A percentile compares a stretch with the other conserved stretches of the same genome.
phyloP scores from a whole-genome alignment of 306 rosid genomes.

The Trifolium dubium region DNA sequence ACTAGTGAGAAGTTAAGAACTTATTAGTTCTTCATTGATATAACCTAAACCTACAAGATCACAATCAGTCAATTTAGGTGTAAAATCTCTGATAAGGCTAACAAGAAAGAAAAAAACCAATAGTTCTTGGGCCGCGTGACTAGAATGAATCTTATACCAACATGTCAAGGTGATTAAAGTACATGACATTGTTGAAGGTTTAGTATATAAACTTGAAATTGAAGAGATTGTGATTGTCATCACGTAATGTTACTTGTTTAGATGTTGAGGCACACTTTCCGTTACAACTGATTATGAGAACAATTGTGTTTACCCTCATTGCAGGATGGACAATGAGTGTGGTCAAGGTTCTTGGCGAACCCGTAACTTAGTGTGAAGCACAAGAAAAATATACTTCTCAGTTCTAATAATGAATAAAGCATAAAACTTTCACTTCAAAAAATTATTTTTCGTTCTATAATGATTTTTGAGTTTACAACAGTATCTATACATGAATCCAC shows the following conservation, averaged over 20 bases:
- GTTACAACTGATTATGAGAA: not conserved
- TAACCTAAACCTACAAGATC: no score
- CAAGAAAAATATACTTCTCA: not conserved
- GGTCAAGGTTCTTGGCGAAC: not conserved
- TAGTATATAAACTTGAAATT: not conserved
- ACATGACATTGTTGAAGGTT: no score
- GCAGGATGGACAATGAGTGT: not conserved
- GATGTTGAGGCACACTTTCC: not conserved
- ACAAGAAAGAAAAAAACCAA: no score
- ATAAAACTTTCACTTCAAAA: not conserved
- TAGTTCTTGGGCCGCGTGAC: no score
- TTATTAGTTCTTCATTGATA: no score
- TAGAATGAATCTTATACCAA: no score
- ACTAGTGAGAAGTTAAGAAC: no score
- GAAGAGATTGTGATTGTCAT: not conserved
- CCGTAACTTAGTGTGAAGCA: not conserved
- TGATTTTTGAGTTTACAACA: conserved; percentile 18
- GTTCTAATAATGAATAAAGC: not conserved
- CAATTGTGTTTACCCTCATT: not conserved
- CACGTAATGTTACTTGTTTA: not conserved
- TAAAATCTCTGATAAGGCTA: no score
- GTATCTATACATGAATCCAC: conserved; percentile 25
- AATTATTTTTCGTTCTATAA: not conserved
- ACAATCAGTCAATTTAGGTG: no score
- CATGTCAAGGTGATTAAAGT: no score